Evolutionary conservation across 2,329 filamentous ascomycete species (phyloP), one percentile per base, ranked within the genome.

Genomic region (Capronia coronata): DNA sequence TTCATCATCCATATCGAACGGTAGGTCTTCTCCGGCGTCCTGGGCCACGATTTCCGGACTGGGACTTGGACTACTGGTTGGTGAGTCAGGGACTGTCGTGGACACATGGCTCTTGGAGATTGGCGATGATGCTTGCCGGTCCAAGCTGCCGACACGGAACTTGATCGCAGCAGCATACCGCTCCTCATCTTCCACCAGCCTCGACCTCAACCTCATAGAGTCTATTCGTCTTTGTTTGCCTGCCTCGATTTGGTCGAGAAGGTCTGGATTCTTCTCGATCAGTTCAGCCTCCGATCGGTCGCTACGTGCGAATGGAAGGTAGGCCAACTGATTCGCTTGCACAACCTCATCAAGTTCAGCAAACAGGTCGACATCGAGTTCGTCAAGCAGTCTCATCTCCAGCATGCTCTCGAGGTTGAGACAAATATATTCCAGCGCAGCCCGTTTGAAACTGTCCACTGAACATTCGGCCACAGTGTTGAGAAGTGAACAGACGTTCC

Each of bases 1-100:
- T 14, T 89, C 87, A 30, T 94, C 89, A 51, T 95, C 91, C 89
- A 96, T 96, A 57, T 87, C 82, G 63, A 96, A 96, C 66, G 95
- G 94, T 47, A 96, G 75, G 59, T 96, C 90, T 30, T 75, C 76
- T 1, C 76, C 16, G 75, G 76, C 61, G 81, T 88, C 1, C 79
- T 82, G 38, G 93, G 71, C 14, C 71, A 46, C 29, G n/a, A 61
- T 57, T 27, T 51, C 74, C 1, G 88, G 87, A 48, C 81, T 87
- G 48, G 48, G 41, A 14, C 42, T 51, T 9, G 56, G 55, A 40
- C 53, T 55, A 34, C 48, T 46, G n/a, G 40, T 39, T 16, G 50
- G 52, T 5, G 49, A 55, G 18, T 38, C 45, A 23, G 42, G 47
- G 4, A 35, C 32, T 11, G 43, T 34, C 11, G 46, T 48, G 22